Evolutionary conservation across 1,284 basidiomycete genomes (phyloP).

Genomic region (Vanrija sp.): DNA sequence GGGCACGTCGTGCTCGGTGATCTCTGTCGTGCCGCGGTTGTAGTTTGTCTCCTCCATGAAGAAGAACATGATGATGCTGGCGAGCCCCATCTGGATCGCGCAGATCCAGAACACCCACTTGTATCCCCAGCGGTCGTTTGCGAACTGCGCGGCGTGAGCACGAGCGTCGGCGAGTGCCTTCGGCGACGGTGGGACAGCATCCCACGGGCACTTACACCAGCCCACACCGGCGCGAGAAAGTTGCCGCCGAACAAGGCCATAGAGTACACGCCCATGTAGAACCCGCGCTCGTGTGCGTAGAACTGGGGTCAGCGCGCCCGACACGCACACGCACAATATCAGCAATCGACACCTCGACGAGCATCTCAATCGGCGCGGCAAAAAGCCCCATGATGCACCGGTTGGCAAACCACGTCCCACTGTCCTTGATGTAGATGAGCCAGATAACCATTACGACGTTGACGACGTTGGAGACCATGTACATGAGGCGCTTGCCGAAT

Average conservation of each 20-base stretch:
- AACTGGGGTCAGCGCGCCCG: constrained; percentile 1
- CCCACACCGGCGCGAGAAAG: constrained; percentile 14
- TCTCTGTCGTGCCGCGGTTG: constrained; percentile 18
- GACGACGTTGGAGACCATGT: constrained; percentile 11
- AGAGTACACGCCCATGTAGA: constrained; percentile 21
- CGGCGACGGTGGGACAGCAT: too few species aligned
- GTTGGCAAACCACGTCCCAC: constrained; percentile 17
- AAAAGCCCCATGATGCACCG: constrained; percentile 20
- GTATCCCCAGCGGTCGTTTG: constrained; percentile 17
- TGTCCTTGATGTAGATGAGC: constrained; percentile 15
- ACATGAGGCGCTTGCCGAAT: constrained; percentile 22
- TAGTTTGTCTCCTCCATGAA: constrained; percentile 27
- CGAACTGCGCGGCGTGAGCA: constrained; percentile 2
- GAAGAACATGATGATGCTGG: constrained; percentile 16
- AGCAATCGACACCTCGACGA: constrained; percentile 13
- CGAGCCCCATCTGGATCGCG: constrained; percentile 10
- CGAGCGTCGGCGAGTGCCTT: too few species aligned
- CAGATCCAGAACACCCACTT: constrained; percentile 23
- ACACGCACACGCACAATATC: too few species aligned
- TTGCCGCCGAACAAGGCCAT: constrained; percentile 13
- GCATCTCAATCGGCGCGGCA: constrained; percentile 21
- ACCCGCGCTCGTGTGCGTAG: constrained; percentile 23
- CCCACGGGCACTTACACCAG: constrained; percentile 13
- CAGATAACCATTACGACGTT: constrained; percentile 15
- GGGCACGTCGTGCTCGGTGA: constrained; percentile 1